phyloP scores from a whole-genome alignment of 2,329 filamentous ascomycete genomes.

The Aspergillus arachidicola region DNA sequence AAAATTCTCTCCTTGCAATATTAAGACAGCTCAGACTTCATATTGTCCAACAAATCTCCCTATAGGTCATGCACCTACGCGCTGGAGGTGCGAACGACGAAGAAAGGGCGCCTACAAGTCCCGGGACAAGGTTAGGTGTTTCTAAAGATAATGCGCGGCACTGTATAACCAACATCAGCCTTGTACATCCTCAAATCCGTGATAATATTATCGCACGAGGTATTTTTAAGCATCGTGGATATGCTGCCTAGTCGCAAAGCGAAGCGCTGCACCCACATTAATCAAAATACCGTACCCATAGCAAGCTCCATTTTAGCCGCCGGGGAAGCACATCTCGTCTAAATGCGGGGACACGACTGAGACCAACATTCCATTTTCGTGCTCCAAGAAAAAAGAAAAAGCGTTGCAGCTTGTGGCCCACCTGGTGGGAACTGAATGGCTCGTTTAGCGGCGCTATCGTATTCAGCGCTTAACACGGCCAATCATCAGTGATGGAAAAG shows the following conservation, averaged over 20 bases:
- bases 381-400: neutral
- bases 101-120: neutral
- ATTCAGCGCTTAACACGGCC: neutral
- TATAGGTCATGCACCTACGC: neutral
- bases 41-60: neutral
- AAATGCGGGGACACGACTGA: neutral
- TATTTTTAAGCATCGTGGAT: neutral
- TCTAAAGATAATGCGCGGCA: neutral
- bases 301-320: neutral
- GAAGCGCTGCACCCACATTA: neutral
- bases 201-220: neutral
- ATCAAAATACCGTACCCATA: neutral
- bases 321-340: neutral
- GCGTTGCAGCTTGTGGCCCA: neutral
- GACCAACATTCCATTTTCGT: neutral
- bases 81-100: neutral
- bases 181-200: neutral
- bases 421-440: neutral
- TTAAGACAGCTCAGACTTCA: neutral
- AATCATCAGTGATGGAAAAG: neutral
- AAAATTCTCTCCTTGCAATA: neutral
- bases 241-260: neutral
- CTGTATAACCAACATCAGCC: neutral
- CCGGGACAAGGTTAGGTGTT: neutral
- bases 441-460: neutral